phyloP scores from a whole-genome alignment of 495 filamentous ascomycete genomes.

The Tuber aestivum region DNA sequence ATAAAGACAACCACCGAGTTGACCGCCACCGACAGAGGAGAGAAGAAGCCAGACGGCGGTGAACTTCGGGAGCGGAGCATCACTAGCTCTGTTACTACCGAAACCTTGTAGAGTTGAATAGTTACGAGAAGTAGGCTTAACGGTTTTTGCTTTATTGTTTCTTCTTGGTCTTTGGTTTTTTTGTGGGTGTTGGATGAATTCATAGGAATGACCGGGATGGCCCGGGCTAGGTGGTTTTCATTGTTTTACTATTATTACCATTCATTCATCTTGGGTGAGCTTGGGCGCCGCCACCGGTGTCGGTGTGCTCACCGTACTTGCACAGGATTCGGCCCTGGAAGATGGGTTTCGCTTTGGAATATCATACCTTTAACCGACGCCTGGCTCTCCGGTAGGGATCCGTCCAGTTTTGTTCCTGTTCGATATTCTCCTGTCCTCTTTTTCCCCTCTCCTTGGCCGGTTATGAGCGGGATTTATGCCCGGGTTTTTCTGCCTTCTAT shows the following conservation, averaged over 20 bases:
- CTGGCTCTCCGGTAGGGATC: background rate
- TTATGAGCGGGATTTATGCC: background rate
- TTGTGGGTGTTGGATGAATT: background rate
- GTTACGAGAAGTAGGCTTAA: background rate
- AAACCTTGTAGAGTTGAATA: background rate
- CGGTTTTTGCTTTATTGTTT: background rate
- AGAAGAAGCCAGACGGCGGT: slow-evolving; percentile 7
- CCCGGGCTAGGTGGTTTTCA: background rate
- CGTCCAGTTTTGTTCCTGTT: background rate
- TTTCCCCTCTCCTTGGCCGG: background rate
- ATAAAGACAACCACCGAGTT: slow-evolving; percentile 7
- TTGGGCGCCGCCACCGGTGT: background rate
- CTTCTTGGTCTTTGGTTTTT: background rate
- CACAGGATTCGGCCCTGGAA: background rate
- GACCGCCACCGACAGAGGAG: slow-evolving; percentile 20
- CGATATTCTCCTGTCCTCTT: background rate
- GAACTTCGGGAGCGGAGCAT: slow-evolving; percentile 29
- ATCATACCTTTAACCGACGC: background rate
- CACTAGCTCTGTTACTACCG: slow-evolving; percentile 19
- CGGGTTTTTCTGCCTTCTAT: background rate
- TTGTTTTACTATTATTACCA: background rate
- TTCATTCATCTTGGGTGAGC: background rate
- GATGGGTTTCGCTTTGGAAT: background rate
- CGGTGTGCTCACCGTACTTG: background rate
- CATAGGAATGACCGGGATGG: background rate